These are phyloP conservation scores for Beverwykella pulmonaria DNA, from an alignment of 495 filamentous ascomycete genomes.

Conservation along the genomic window DNA sequence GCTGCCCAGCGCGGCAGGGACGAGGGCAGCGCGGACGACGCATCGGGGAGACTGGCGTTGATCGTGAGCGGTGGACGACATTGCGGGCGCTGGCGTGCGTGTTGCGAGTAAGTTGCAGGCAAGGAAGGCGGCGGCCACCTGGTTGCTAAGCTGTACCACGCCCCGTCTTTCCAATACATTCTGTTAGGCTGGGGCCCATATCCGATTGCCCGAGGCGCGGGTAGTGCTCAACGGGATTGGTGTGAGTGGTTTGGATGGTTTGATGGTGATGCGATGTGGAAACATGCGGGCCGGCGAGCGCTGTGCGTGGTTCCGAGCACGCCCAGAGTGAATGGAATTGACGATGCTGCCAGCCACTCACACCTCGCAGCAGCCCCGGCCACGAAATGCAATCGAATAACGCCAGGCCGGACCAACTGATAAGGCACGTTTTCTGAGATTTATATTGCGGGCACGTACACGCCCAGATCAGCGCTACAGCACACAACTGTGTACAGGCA, in stretches of 20 bases:
- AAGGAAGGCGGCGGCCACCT: too few relatives aligned
- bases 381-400: constrained; percentile 39
- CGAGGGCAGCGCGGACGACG: not conserved
- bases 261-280: not conserved
- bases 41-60: too few relatives aligned
- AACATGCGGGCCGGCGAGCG: constrained; percentile 3
- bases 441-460: constrained; percentile 37
- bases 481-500: constrained; percentile 6
- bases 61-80: not conserved
- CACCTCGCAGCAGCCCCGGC: not conserved
- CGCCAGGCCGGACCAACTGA: constrained; percentile 32
- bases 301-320: constrained; percentile 4
- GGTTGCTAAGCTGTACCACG: too few relatives aligned
- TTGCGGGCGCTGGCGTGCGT: not conserved
- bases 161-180: too few relatives aligned
- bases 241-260: not conserved
- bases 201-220: not conserved
- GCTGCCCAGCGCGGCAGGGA: constrained; percentile 3
- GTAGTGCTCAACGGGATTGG: constrained; percentile 7
- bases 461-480: constrained; percentile 34
- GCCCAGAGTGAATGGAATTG: not conserved
- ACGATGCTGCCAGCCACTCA: too few relatives aligned
- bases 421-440: constrained; percentile 36
- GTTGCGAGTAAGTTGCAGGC: not conserved
- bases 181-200: too few relatives aligned